Conservation (phyloP, 2,329 filamentous ascomycete genomes). For the Colletotrichum plurivorum region DNA sequence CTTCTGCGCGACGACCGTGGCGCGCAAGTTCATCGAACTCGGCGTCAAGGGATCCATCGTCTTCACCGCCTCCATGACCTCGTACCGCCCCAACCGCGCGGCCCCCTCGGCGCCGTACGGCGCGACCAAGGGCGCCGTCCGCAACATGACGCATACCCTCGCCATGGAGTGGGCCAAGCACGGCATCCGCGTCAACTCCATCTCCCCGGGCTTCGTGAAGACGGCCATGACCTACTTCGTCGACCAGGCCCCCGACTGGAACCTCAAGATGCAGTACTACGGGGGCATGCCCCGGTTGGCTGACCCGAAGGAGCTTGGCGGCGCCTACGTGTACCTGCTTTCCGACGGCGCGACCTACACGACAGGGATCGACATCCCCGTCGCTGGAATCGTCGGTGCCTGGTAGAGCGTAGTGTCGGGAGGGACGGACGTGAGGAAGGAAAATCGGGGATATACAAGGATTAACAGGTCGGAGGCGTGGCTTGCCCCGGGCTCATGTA, state of each 20-base stretch:
- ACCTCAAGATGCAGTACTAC: slow-evolving; percentile 70
- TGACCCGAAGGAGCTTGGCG: slow-evolving; percentile 66
- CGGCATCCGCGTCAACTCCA: slow-evolving; percentile 61
- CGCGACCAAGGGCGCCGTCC: slow-evolving; percentile 59
- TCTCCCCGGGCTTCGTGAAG: slow-evolving; percentile 60
- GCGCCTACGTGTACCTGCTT: slow-evolving; percentile 69
- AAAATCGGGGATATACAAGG: background rate
- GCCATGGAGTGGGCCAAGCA: slow-evolving; percentile 65
- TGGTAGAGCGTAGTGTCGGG: slow-evolving; percentile 1
- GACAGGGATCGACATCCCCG: slow-evolving; percentile 64
- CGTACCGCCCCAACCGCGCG: slow-evolving; percentile 62
- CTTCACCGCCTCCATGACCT: slow-evolving; percentile 63
- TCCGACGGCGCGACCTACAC: slow-evolving; percentile 65
- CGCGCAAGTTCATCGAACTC: slow-evolving; percentile 56
- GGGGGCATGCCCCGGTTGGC: slow-evolving; percentile 69
- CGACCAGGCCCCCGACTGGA: slow-evolving; percentile 67
- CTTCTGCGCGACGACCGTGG: slow-evolving; percentile 60
- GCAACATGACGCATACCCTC: slow-evolving; percentile 56
- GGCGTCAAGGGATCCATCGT: slow-evolving; percentile 54
- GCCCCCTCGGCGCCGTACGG: slow-evolving; percentile 65
- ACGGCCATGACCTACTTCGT: slow-evolving; percentile 66
- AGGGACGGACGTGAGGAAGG: background rate
- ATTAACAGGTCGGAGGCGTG: background rate
- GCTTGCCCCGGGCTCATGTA: background rate
- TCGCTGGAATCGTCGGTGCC: slow-evolving; percentile 52